Conservation (phyloP, 2,329 filamentous ascomycete genomes). For the Neonectria sp. region DNA sequence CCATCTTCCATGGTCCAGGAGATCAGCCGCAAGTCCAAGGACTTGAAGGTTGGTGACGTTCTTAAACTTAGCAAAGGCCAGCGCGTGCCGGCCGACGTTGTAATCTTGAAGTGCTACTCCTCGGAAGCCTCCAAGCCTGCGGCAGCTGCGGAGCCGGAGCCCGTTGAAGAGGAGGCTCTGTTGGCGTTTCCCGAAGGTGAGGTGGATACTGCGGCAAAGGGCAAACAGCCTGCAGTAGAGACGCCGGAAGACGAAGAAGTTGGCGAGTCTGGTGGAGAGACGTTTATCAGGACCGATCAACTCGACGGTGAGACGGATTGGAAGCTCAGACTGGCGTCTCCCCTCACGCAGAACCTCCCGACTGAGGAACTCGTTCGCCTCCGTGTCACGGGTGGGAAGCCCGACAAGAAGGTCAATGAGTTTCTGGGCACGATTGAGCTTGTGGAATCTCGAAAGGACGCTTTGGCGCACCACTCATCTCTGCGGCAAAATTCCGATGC, state of each 20-base stretch:
- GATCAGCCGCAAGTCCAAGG: constrained; percentile 84
- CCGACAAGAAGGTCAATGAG: constrained; percentile 94
- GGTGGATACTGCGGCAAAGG: constrained; percentile 49
- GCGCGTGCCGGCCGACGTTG: constrained; percentile 92
- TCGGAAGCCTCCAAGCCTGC: constrained; percentile 63
- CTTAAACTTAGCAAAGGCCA: constrained; percentile 93
- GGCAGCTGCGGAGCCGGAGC: constrained; percentile 50
- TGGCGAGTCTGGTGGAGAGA: constrained; percentile 78
- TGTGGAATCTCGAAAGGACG: constrained; percentile 67
- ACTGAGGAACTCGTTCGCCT: constrained; percentile 79
- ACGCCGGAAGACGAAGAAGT: constrained; percentile 48
- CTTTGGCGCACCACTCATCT: constrained; percentile 59
- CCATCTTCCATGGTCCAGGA: constrained; percentile 73
- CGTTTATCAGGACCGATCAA: constrained; percentile 97
- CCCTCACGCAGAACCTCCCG: constrained; percentile 85
- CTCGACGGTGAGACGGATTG: constrained; percentile 98
- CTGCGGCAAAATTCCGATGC: constrained; percentile 53
- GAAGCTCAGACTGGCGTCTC: constrained; percentile 92
- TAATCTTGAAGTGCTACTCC: constrained; percentile 87
- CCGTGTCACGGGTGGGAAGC: constrained; percentile 86
- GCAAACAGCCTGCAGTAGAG: constrained; percentile 53
- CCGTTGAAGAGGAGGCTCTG: constrained; percentile 57
- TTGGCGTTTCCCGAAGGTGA: constrained; percentile 59
- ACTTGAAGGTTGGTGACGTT: constrained; percentile 96
- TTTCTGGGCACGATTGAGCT: constrained; percentile 93